These are phyloP conservation scores for Microcos paniculata DNA, from an alignment of 345 rosid genomes.

Conservation along the genomic window DNA sequence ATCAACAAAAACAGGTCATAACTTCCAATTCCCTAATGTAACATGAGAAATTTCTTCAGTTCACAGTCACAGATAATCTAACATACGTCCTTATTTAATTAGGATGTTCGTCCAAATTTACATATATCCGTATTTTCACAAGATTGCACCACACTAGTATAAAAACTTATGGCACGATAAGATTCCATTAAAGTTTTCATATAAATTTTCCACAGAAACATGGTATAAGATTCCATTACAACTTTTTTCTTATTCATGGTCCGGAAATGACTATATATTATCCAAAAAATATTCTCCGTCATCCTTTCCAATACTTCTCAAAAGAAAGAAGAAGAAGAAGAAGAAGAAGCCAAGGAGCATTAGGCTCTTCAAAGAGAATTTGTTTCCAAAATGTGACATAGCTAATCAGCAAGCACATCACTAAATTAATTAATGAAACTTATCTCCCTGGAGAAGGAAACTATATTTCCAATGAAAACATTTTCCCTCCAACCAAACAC, in stretches of 20 bases:
- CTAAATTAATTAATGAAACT: slow-evolving; percentile 2
- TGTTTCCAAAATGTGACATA: neutral
- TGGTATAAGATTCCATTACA: neutral
- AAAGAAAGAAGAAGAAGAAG: neutral
- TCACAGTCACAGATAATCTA: neutral
- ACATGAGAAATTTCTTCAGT: neutral
- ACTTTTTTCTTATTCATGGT: neutral
- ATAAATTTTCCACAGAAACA: neutral
- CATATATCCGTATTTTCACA: neutral
- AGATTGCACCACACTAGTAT: neutral
- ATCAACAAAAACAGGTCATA: neutral
- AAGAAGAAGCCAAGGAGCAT: neutral
- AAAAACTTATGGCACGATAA: neutral
- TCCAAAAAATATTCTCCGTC: neutral
- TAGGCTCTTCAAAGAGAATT: neutral
- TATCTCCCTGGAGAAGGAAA: neutral
- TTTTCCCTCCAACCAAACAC: slow-evolving; percentile 7
- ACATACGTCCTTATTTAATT: neutral
- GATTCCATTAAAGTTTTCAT: neutral
- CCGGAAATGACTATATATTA: neutral
- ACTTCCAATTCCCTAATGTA: neutral
- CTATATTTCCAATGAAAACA: neutral
- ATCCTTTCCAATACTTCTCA: neutral
- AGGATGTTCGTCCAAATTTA: neutral
- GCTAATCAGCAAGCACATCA: neutral